Evolutionary conservation across 352 stramenopile species (phyloP).

Genomic region (Phytophthora capsici): DNA sequence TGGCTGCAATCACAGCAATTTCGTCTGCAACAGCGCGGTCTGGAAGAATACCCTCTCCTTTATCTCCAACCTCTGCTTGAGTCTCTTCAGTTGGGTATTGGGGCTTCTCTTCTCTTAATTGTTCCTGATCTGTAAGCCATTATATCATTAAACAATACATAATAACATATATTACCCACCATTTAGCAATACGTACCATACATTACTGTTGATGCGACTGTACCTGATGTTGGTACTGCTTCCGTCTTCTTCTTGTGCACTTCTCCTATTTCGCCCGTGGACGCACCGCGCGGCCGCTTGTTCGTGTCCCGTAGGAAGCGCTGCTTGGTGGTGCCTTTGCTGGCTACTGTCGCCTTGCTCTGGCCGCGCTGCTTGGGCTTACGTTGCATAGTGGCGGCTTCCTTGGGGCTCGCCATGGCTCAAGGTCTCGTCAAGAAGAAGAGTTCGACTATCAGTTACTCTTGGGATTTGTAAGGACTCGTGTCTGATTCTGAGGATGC

Average conservation of each 20-base stretch:
- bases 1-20: slow-evolving; percentile 36
- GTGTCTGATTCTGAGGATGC: background rate
- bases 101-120: slow-evolving; percentile 18
- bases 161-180: background rate
- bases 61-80: background rate
- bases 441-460: background rate
- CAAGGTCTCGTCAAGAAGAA: background rate
- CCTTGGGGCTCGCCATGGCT: slow-evolving; percentile 13
- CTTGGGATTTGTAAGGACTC: background rate
- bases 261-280: slow-evolving; percentile 9
- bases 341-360: background rate
- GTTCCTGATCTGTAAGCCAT: slow-evolving; percentile 2
- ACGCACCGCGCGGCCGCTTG: slow-evolving; percentile 28
- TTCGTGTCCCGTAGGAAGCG: slow-evolving; percentile 24
- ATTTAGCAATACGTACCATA: slow-evolving; percentile 11
- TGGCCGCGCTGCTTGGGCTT: slow-evolving; percentile 14
- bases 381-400: slow-evolving; percentile 14
- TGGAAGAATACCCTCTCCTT: background rate
- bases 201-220: background rate
- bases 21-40: slow-evolving; percentile 22
- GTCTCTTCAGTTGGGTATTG: slow-evolving; percentile 1
- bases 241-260: slow-evolving; percentile 29
- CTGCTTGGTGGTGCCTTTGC: background rate
- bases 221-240: background rate
- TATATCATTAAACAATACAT: slow-evolving; percentile 2